Evolutionary conservation across 192 early-diverging fungal species (phyloP).

Genomic region (Podochytrium sp.): DNA sequence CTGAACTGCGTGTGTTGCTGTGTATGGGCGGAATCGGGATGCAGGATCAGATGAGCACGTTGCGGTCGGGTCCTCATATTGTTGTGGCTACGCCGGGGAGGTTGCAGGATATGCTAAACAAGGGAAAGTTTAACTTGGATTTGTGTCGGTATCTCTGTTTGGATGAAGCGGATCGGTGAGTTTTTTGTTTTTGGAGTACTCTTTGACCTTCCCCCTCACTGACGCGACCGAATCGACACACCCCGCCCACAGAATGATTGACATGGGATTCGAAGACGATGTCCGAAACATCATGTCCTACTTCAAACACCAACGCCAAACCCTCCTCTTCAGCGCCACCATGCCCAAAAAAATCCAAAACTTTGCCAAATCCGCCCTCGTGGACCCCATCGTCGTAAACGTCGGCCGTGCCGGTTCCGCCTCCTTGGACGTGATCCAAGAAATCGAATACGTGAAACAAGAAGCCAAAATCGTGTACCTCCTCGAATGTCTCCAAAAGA

Average conservation of each 20-base stretch:
- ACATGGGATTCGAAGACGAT: constrained; percentile 98
- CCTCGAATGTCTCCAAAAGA: constrained; percentile 95
- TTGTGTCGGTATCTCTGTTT: constrained; percentile 86
- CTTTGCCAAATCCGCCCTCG: constrained; percentile 88
- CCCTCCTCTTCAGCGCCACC: constrained; percentile 92
- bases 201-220: not conserved
- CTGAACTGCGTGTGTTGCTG: constrained; percentile 76
- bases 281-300: constrained; percentile 94
- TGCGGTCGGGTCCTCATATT: constrained; percentile 85
- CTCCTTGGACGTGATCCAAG: constrained; percentile 95
- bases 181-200: not conserved
- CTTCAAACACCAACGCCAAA: constrained; percentile 93
- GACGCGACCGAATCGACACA: not conserved
- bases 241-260: constrained; percentile 72
- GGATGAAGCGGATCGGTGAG: constrained; percentile 93
- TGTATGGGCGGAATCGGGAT: constrained; percentile 96
- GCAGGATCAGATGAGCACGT: constrained; percentile 78
- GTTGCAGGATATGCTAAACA: constrained; percentile 88
- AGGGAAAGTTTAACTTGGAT: constrained; percentile 86
- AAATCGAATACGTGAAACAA: constrained; percentile 96
- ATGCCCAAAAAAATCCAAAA: constrained; percentile 99
- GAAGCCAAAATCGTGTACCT: constrained; percentile 95
- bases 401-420: constrained; percentile 97
- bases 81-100: constrained; percentile 95
- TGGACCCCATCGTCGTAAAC: constrained; percentile 92